Conservation (phyloP, 108 stramenopile genomes). For the Licmophora abbreviata region DNA sequence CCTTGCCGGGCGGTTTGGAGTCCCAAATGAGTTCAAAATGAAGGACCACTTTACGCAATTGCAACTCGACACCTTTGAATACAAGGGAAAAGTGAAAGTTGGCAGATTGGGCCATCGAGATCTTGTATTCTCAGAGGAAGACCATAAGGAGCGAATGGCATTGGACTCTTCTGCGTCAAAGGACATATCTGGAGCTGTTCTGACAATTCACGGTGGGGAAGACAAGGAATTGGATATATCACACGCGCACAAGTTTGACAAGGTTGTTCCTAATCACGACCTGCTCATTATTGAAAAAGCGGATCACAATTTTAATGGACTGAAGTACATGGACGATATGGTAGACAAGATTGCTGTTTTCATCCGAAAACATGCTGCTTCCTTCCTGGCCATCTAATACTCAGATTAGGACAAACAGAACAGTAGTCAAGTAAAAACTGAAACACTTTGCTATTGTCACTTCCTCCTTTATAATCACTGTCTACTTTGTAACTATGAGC, state of each 20-base stretch:
- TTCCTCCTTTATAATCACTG: background rate
- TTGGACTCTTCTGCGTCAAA: constrained; percentile 2
- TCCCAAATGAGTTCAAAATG: constrained; percentile 2
- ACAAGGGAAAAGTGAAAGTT: background rate
- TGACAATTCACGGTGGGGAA: constrained; percentile 23
- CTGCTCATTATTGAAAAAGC: constrained; percentile 21
- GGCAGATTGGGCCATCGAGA: constrained; percentile 14
- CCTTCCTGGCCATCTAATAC: too few relatives aligned
- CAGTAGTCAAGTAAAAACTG: too few relatives aligned
- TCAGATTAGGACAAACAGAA: too few relatives aligned
- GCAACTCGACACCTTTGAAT: constrained; percentile 6
- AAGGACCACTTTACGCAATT: constrained; percentile 10
- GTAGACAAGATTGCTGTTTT: too few relatives aligned
- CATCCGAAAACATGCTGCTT: too few relatives aligned
- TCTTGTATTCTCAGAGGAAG: constrained; percentile 9
- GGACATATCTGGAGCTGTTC: constrained; percentile 2
- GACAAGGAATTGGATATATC: constrained; percentile 14
- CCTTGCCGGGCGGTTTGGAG: constrained; percentile 17
- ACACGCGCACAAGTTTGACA: constrained; percentile 16
- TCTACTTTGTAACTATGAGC: constrained; percentile 68
- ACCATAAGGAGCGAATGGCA: background rate
- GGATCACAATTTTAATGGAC: constrained; percentile 33
- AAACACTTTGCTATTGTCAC: too few relatives aligned
- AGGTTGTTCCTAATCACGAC: constrained; percentile 15
- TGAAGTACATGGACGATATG: constrained; percentile 16